phyloP scores from a whole-genome alignment of 2,329 filamentous ascomycete species.

The Cladobotryum protrusum region DNA sequence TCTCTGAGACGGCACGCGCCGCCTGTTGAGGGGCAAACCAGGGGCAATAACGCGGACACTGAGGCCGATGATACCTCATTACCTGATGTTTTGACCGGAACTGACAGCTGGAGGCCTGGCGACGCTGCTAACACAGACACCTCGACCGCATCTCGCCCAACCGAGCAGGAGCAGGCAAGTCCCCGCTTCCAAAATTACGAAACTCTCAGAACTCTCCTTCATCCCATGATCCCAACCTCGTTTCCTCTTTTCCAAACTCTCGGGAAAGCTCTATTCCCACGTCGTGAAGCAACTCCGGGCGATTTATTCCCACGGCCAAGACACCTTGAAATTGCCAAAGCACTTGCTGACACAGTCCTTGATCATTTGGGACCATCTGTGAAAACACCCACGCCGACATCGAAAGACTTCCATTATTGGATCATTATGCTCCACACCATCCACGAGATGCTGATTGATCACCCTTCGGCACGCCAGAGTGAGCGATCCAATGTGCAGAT shows the following conservation, averaged over 20 bases:
- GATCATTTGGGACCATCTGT: constrained; percentile 53
- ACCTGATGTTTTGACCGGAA: constrained; percentile 25
- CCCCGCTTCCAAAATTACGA: constrained; percentile 66
- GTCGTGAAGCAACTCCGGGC: constrained; percentile 51
- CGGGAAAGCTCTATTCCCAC: constrained; percentile 72
- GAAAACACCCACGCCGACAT: constrained; percentile 39
- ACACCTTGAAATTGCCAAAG: constrained; percentile 52
- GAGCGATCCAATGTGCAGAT: constrained; percentile 48
- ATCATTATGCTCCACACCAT: constrained; percentile 74
- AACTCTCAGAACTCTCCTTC: constrained; percentile 68
- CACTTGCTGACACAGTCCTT: constrained; percentile 65
- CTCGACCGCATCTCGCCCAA: constrained; percentile 25
- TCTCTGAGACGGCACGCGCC: constrained; percentile 30
- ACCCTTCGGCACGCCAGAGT: constrained; percentile 38
- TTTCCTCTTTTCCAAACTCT: constrained; percentile 80
- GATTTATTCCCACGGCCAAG: constrained; percentile 54
- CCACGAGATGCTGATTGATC: constrained; percentile 71
- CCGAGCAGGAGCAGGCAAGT: constrained; percentile 37
- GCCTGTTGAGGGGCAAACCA: constrained; percentile 16
- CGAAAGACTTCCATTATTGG: constrained; percentile 71
- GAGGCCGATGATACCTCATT: constrained; percentile 26
- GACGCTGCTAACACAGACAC: constrained; percentile 17
- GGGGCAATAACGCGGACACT: constrained; percentile 15
- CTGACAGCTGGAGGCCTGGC: constrained; percentile 22
- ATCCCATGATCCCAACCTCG: constrained; percentile 71